A percentile compares a stretch with the other conserved stretches of the same genome.
Evolutionary conservation across 2,329 filamentous ascomycete genomes (phyloP).

Genomic region (Aureobasidium subglaciale): DNA sequence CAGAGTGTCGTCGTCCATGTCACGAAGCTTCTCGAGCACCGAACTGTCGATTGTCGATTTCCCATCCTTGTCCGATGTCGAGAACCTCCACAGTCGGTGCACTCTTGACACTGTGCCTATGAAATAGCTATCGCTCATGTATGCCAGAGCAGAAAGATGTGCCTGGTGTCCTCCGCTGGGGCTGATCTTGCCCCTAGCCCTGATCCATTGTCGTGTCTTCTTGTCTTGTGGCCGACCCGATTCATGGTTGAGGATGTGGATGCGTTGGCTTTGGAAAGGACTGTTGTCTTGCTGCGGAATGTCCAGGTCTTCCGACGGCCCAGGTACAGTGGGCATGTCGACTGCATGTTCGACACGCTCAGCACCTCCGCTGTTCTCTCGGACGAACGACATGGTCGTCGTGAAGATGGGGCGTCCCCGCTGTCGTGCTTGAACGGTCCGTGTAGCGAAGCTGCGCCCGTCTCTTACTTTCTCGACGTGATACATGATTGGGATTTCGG

Average conservation of each 20-base stretch:
- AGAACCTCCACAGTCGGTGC: constrained; percentile 60
- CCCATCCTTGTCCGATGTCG: constrained; percentile 16
- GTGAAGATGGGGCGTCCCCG: constrained; percentile 87
- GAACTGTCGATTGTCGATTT: constrained; percentile 32
- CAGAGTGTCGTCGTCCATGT: constrained; percentile 38
- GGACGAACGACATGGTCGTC: constrained; percentile 82
- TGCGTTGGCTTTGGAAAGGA: constrained; percentile 53
- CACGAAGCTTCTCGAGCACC: constrained; percentile 37
- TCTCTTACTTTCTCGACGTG: constrained; percentile 91
- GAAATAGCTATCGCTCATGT: constrained; percentile 73
- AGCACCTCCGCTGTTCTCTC: constrained; percentile 53
- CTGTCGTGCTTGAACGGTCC: constrained; percentile 93
- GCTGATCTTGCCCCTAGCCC: constrained; percentile 66
- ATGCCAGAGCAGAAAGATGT: constrained; percentile 81
- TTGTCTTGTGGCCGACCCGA: constrained; percentile 55
- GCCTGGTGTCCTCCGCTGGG: constrained; percentile 66
- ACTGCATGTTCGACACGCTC: constrained; percentile 59
- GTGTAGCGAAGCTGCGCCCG: constrained; percentile 80
- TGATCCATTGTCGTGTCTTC: constrained; percentile 62
- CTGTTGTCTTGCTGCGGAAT: constrained; percentile 29
- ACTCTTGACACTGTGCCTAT: constrained; percentile 80
- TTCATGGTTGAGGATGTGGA: constrained; percentile 50
- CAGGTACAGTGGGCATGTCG: constrained; percentile 42
- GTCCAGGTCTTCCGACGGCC: constrained; percentile 32
- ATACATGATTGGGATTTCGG: constrained; percentile 80